These are phyloP conservation scores for Keqinozyma sinolaborantium DNA, from an alignment of 1,139 yeast species.

Conservation along the genomic window DNA sequence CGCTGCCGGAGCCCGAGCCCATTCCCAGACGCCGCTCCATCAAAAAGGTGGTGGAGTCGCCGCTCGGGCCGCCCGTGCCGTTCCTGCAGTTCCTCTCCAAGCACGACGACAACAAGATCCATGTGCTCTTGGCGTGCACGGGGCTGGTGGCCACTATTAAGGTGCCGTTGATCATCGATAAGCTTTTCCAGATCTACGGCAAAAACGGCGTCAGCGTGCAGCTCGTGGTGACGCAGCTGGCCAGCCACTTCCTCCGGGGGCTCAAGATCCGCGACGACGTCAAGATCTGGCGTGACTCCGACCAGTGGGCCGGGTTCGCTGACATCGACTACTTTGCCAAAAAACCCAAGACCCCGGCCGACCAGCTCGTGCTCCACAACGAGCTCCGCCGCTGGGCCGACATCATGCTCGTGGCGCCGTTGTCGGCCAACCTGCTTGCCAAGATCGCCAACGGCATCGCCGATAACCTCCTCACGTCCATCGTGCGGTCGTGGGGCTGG, in stretches of 20 bases:
- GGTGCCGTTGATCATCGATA: conserved; percentile 81
- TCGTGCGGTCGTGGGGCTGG: conserved; percentile 91
- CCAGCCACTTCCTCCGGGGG: conserved; percentile 80
- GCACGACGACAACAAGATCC: conserved; percentile 79
- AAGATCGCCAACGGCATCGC: conserved; percentile 89
- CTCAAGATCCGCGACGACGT: conserved; percentile 77
- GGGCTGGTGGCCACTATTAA: conserved; percentile 97
- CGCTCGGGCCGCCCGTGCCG: conserved; percentile 69
- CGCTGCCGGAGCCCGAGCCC: conserved; percentile 13
- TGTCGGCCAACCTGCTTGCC: conserved; percentile 91
- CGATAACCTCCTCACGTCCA: conserved; percentile 81
- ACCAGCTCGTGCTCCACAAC: conserved; percentile 66
- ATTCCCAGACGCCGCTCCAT: conserved; percentile 30
- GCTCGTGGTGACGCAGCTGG: conserved; percentile 77
- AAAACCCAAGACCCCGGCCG: conserved; percentile 37
- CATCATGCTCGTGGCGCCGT: conserved; percentile 82
- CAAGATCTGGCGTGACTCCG: conserved; percentile 90
- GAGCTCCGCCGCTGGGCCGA: conserved; percentile 96
- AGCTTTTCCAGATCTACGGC: conserved; percentile 73
- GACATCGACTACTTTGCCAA: conserved; percentile 26
- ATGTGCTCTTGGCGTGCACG: conserved; percentile 85
- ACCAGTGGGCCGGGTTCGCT: conserved; percentile 73
- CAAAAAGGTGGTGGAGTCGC: conserved; percentile 43
- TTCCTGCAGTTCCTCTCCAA: conserved; percentile 67
- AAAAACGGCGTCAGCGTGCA: conserved; percentile 73